A percentile compares a stretch with the other conserved stretches of the same genome.
These are phyloP conservation scores for Mycosphaerelloides madeirae DNA, from an alignment of 2,329 filamentous ascomycete genomes.

Conservation along the genomic window DNA sequence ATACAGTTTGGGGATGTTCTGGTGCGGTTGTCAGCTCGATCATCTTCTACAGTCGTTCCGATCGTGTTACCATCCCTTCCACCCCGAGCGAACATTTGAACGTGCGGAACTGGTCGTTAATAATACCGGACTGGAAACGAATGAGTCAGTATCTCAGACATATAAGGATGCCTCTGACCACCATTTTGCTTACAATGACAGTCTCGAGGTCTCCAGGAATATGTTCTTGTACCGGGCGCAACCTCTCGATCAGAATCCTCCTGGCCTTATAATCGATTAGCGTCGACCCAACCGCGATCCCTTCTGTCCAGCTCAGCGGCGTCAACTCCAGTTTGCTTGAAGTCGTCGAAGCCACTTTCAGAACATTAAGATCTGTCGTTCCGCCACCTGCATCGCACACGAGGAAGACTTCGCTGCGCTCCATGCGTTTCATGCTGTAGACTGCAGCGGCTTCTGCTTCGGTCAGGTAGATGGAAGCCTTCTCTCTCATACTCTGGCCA, in stretches of 20 bases:
- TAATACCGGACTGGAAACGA: conserved; percentile 38
- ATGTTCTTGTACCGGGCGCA: background rate
- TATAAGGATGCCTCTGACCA: too few species aligned
- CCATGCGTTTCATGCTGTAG: conserved; percentile 35
- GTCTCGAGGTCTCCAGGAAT: conserved; percentile 3
- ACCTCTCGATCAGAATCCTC: background rate
- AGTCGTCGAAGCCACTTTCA: conserved; percentile 28
- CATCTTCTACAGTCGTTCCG: too few species aligned
- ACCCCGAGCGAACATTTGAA: conserved; percentile 40
- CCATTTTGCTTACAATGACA: too few species aligned
- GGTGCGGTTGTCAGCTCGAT: too few species aligned
- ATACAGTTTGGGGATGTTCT: conserved; percentile 3
- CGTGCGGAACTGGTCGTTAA: conserved; percentile 37
- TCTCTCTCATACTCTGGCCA: conserved; percentile 4
- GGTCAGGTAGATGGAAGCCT: conserved; percentile 42
- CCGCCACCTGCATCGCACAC: conserved; percentile 51
- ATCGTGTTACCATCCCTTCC: conserved; percentile 12
- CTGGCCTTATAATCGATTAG: conserved; percentile 39
- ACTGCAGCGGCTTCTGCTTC: conserved; percentile 53
- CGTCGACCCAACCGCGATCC: conserved; percentile 39
- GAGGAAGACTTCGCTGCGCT: conserved; percentile 42
- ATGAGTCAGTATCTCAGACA: too few species aligned
- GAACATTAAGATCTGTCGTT: conserved; percentile 40
- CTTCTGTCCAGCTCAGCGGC: conserved; percentile 10
- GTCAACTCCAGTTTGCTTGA: background rate